Evolutionary conservation across 352 stramenopile species (phyloP), one percentile per base, ranked within the genome.

Genomic region (Pythium graminicola): DNA sequence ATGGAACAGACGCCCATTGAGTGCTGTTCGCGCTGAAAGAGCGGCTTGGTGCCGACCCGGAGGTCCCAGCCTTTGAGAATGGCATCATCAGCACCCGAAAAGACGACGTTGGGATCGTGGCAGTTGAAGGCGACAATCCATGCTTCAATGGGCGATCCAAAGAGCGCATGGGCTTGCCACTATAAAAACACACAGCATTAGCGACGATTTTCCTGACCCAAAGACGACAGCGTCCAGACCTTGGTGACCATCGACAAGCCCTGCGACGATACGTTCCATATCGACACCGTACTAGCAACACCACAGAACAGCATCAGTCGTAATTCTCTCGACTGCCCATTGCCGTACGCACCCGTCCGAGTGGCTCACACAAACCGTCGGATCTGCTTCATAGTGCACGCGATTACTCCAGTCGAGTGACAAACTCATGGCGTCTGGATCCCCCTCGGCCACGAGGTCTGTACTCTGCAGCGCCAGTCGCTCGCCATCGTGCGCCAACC

Each of bases 331-430:
- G 19, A 16, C 33, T 50, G 29, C 7, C 14, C 10, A 26, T 52
- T 10, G 6, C n/a, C n/a, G n/a, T n/a, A 50, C 48, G 27, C 56
- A 93, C 82, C 83, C 81, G 62, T 94, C 75, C 36, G 81, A 88
- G 50, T 90, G 77, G 57, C 83, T 94, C 19, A 89, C 76, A 49
- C 77, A 88, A 38, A 94, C 70, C 38, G 63, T 69, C 4, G 83
- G 81, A 22, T 87, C 64, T 11, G 52, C 26, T 27, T 53, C 70
- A 4, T 65, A 19, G 14, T 70, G 57, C 23, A 86, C 72, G 36
- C 79, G 76, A 49, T 92, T 88, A 60, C 65, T 91, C 83, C 83
- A 94, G 62, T 94, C 83, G 35, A 94, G 65, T 28, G 83, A 94
- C 33, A 94, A 52, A 28, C 77, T 89, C 81, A 92, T 94, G 16